Conservation (phyloP, 2,329 filamentous ascomycete species). For the Apiospora koreana region DNA sequence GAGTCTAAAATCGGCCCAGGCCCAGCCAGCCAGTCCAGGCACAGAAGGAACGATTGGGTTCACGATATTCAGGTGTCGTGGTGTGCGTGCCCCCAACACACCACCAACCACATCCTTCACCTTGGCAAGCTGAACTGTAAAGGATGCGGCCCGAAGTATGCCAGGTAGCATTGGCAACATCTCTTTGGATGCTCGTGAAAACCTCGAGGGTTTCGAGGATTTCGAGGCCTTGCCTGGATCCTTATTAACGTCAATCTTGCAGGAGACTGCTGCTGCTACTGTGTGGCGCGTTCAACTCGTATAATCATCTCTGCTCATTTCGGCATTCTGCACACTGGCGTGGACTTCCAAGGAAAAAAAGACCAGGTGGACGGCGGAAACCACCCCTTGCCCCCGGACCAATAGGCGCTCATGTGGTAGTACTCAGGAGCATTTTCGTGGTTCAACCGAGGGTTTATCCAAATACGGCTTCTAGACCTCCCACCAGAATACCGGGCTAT, state of each 20-base stretch:
- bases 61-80: background rate
- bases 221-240: background rate
- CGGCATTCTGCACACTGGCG: background rate
- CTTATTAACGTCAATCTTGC: background rate
- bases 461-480: background rate
- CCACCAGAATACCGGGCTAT: background rate
- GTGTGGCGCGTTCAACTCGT: background rate
- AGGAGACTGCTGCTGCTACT: background rate
- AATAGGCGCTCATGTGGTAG: background rate
- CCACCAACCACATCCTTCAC: background rate
- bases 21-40: too few relatives aligned
- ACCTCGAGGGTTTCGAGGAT: background rate
- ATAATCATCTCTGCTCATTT: conserved; percentile 2
- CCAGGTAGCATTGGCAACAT: background rate
- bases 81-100: background rate
- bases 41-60: too few relatives aligned
- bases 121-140: background rate
- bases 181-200: background rate
- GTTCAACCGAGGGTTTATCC: background rate
- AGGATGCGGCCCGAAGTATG: background rate
- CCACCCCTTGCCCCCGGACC: background rate
- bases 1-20: conserved; percentile 1
- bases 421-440: background rate
- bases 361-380: background rate
- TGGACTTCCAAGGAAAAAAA: background rate